Percentiles rank a stretch among this genome's conserved stretches.
Conservation (phyloP, 768 basidiomycete genomes). For the Omphalotus guepiniiformis region DNA sequence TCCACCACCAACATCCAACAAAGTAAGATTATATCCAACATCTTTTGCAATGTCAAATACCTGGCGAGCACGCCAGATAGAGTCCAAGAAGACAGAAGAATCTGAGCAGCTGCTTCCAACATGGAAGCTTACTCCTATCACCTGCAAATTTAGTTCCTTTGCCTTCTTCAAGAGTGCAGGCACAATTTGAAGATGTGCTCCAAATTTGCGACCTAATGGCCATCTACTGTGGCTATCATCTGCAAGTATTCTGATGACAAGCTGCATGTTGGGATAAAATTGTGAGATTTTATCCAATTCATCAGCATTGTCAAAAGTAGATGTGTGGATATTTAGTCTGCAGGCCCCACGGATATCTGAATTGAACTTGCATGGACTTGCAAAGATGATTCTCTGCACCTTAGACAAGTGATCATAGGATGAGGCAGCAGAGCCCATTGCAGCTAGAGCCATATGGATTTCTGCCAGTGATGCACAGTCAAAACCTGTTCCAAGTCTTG, state of each 20-base stretch:
- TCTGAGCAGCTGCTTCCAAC: conserved; percentile 79
- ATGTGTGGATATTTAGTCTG: conserved; percentile 54
- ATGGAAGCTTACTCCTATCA: conserved; percentile 78
- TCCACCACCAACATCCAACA: conserved; percentile 74
- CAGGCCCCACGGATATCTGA: conserved; percentile 66
- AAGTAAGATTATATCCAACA: conserved; percentile 58
- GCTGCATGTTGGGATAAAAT: conserved; percentile 55
- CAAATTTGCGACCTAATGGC: conserved; percentile 71
- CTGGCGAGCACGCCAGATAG: conserved; percentile 55
- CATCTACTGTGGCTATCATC: conserved; percentile 75
- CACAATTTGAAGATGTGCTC: conserved; percentile 63
- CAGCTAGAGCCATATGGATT: conserved; percentile 52
- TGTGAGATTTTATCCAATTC: conserved; percentile 70
- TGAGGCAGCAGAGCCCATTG: conserved; percentile 43
- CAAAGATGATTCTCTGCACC: conserved; percentile 74
- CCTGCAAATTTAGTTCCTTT: conserved; percentile 52
- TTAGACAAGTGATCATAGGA: too few species aligned
- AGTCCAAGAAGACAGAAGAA: conserved; percentile 62
- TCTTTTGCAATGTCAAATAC: conserved; percentile 64
- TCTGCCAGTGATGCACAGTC: conserved; percentile 76
- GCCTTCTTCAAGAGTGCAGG: conserved; percentile 55
- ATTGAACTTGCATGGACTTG: conserved; percentile 78
- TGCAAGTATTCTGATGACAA: conserved; percentile 71
- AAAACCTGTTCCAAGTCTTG: conserved; percentile 67
- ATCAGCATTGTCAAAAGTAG: conserved; percentile 84